phyloP scores from a whole-genome alignment of 2,329 filamentous ascomycete genomes.

The Dothideomycetes sp. region DNA sequence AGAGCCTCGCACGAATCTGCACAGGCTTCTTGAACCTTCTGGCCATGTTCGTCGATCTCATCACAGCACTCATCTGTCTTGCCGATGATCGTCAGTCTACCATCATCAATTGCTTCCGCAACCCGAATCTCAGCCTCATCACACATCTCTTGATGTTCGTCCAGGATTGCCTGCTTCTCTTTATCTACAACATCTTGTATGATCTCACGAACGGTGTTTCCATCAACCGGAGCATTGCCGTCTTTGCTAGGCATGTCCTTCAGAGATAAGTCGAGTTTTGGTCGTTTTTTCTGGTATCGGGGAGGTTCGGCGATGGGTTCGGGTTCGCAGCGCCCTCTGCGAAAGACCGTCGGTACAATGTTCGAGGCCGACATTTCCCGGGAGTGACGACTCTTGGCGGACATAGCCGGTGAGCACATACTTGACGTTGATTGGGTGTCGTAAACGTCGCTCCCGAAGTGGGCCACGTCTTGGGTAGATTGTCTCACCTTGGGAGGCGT shows the following conservation, averaged over 20 bases:
- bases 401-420: neutral
- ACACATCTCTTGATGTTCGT: too few species aligned
- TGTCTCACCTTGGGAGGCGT: conserved; percentile 1
- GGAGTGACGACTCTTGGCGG: neutral
- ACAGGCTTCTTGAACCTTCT: conserved; percentile 3
- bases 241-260: neutral
- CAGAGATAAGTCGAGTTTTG: neutral
- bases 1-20: conserved; percentile 1
- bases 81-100: neutral
- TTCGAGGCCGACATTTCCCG: neutral
- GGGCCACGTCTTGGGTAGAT: neutral
- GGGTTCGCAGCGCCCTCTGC: neutral
- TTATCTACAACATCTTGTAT: conserved; percentile 2
- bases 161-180: conserved; percentile 2
- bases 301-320: conserved; percentile 1
- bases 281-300: conserved; percentile 2
- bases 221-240: neutral
- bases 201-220: conserved; percentile 1
- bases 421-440: neutral
- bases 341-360: conserved; percentile 4
- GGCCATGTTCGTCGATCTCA: conserved; percentile 1
- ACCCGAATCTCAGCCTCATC: conserved; percentile 2
- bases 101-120: conserved; percentile 1
- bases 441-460: neutral
- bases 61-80: conserved; percentile 3